Evolutionary conservation across 176 grass and related monocot genomes (phyloP), one percentile per base, ranked within the genome.

Genomic region (Eragrostis nindensis): DNA sequence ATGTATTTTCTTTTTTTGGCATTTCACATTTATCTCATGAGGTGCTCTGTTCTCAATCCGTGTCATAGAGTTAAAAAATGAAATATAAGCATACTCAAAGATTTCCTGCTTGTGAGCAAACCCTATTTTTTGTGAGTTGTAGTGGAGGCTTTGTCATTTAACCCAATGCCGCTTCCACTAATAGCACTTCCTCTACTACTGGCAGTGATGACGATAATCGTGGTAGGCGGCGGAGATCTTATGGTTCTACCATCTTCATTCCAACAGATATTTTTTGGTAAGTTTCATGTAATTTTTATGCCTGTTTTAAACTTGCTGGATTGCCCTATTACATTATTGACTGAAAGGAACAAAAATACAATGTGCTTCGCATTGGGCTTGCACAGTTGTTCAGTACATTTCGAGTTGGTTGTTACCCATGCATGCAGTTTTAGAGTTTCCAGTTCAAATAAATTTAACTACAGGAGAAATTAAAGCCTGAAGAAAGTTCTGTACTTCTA

Each of bases 231-330:
- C 75, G 82, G 59, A 86, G 90, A 88, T 91, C 96, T 40, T 98
- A 86, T 86, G 88, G 70, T 49, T 91, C 96, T 80, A 90, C 74
- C 25, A 7, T 95, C 66, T 68, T 95, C 82, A 73, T 86, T 49
- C 92, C 96, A 8, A 80, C 92, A 60, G 96, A 98, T 91, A 79
- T 98, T 81, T 98, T 95, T 91, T 98, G 96, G 96, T 98, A 93
- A 93, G 79, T 86, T 64, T 68, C 17, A 42, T 85, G 13, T 81
- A 39, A 69, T 57, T 26, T 47, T 48, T 47, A 15, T 80, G 15
- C 13, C 6, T 45, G 7, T 57, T 79, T n/a, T 11, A 8, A 29
- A 46, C n/a, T 19, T 65, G 56, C 24, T 55, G 5, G 11, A 55
- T 78, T 16, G 47, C 3, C 8, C 14, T 74, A 26, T 21, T 68